Evolutionary conservation across 352 stramenopile species (phyloP).

Genomic region (Stephanocyclus meneghinianus): DNA sequence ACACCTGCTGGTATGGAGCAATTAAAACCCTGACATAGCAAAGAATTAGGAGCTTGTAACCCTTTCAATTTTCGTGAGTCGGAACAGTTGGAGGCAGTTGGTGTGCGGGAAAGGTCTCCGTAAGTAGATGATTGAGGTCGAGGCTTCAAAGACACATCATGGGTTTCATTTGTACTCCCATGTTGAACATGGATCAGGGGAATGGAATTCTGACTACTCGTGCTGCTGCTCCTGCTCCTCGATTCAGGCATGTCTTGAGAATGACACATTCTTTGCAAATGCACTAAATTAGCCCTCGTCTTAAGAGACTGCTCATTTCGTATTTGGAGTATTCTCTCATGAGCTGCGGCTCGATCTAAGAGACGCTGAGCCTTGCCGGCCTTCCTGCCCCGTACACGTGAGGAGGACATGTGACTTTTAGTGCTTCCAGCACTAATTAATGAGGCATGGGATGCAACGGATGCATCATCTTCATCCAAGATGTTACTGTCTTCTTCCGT

Average conservation of each 20-base stretch:
- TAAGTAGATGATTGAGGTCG: background rate
- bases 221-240: background rate
- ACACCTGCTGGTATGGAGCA: constrained; percentile 22
- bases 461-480: constrained; percentile 31
- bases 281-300: constrained; percentile 19
- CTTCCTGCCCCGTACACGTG: constrained; percentile 20
- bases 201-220: constrained; percentile 7
- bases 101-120: constrained; percentile 28
- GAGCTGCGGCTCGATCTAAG: constrained; percentile 36
- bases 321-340: constrained; percentile 38
- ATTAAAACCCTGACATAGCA: constrained; percentile 1
- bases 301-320: constrained; percentile 29
- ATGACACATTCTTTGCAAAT: constrained; percentile 31
- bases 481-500: constrained; percentile 23
- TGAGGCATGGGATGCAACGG: constrained; percentile 25
- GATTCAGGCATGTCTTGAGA: background rate
- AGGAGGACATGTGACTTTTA: constrained; percentile 10
- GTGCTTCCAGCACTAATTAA: constrained; percentile 19
- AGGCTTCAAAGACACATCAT: background rate
- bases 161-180: background rate
- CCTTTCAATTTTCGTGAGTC: constrained; percentile 10
- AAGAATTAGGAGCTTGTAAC: background rate
- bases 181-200: background rate
- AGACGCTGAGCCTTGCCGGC: constrained; percentile 31
- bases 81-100: constrained; percentile 45